These are phyloP conservation scores for Dothideomycetidae sp. DNA, from an alignment of 2,329 filamentous ascomycete genomes.

Conservation along the genomic window DNA sequence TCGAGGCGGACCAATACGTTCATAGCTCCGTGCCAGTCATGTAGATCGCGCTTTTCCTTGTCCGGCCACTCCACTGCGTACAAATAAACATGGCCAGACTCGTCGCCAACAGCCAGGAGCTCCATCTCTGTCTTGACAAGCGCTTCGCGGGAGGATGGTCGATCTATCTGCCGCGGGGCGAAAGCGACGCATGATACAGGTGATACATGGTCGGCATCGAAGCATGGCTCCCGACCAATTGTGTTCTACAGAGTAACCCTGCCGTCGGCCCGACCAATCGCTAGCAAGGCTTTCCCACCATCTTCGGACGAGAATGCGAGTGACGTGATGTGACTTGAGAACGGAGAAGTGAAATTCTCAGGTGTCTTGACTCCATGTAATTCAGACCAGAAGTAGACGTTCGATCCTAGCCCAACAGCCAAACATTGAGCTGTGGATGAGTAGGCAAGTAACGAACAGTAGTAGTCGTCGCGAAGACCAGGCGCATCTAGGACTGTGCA, in stretches of 20 bases:
- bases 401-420: conserved; percentile 66
- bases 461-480: conserved; percentile 83
- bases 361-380: conserved; percentile 47
- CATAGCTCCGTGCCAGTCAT: conserved; percentile 65
- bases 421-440: conserved; percentile 59
- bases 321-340: conserved; percentile 53
- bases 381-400: conserved; percentile 85
- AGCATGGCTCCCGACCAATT: conserved; percentile 53
- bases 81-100: conserved; percentile 68
- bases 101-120: conserved; percentile 76
- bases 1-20: conserved; percentile 62
- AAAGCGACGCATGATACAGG: conserved; percentile 71
- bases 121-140: conserved; percentile 51
- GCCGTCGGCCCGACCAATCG: conserved; percentile 67
- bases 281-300: conserved; percentile 67
- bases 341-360: conserved; percentile 39
- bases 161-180: conserved; percentile 47
- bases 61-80: conserved; percentile 76
- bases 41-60: conserved; percentile 45
- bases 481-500: conserved; percentile 75
- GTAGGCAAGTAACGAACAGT: conserved; percentile 83
- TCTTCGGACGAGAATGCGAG: conserved; percentile 74
- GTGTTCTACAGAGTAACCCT: conserved; percentile 65
- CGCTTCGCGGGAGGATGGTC: conserved; percentile 35
- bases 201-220: conserved; percentile 57